phyloP scores from a whole-genome alignment of 225 moss, liverwort and hornwort genomes.

The Antitrichia curtipendula region DNA sequence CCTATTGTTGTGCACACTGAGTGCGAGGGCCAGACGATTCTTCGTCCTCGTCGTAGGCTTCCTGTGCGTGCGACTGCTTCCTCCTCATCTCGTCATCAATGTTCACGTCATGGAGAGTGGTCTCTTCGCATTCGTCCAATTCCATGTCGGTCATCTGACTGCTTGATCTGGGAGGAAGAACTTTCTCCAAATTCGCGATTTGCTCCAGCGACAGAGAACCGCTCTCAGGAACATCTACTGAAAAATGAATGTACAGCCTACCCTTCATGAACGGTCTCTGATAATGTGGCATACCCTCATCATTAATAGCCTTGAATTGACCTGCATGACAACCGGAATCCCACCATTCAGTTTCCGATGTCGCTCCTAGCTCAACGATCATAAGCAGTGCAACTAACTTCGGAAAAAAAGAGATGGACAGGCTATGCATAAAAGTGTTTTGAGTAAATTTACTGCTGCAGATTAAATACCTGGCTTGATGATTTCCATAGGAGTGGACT shows the following conservation, averaged over 20 bases:
- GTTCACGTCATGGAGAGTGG: slow-evolving; percentile 72
- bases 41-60: slow-evolving; percentile 88
- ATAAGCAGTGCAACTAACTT: background rate
- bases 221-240: slow-evolving; percentile 66
- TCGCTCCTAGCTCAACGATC: background rate
- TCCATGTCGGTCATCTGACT: slow-evolving; percentile 81
- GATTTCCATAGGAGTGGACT: slow-evolving; percentile 66
- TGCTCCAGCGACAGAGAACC: slow-evolving; percentile 44
- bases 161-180: slow-evolving; percentile 45
- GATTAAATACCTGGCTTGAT: slow-evolving; percentile 63
- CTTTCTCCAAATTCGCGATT: slow-evolving; percentile 32
- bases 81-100: slow-evolving; percentile 91
- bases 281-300: slow-evolving; percentile 92
- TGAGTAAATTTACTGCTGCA: background rate
- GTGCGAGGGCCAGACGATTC: slow-evolving; percentile 62
- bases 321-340: slow-evolving; percentile 14
- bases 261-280: slow-evolving; percentile 97
- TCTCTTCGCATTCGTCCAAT: slow-evolving; percentile 90
- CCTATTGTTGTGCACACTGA: slow-evolving; percentile 89
- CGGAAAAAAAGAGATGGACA: background rate
- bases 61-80: slow-evolving; percentile 69
- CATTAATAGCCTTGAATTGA: slow-evolving; percentile 89
- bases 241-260: slow-evolving; percentile 72
- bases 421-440: no score
- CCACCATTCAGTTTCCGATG: background rate